phyloP scores from a whole-genome alignment of 164 flowering plant species.

The Hamamelis virginiana region DNA sequence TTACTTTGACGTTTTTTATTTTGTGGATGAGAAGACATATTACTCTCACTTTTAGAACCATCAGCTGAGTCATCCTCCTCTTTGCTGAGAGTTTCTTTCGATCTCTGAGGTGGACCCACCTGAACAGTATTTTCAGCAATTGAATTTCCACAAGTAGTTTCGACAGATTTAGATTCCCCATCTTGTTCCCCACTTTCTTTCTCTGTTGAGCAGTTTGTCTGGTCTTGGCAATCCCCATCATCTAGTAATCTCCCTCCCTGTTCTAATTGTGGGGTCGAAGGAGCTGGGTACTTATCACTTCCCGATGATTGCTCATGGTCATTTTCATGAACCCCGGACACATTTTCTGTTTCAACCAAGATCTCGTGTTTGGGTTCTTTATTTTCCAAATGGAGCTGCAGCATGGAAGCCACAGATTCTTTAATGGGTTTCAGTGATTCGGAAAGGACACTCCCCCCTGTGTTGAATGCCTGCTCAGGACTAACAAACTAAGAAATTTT shows the following conservation, averaged over 20 bases:
- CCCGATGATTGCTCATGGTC: conserved; percentile 32
- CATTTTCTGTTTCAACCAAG: conserved; percentile 23
- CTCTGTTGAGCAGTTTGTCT: conserved; percentile 42
- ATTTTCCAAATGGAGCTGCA: conserved; percentile 39
- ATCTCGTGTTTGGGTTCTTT: conserved; percentile 21
- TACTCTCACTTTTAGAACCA: conserved; percentile 29
- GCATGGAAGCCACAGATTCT: conserved; percentile 53
- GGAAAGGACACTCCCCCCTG: conserved; percentile 37
- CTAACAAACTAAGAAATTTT: conserved; percentile 9
- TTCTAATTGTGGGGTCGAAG: conserved; percentile 79
- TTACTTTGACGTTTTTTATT: conserved; percentile 18
- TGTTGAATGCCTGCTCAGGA: conserved; percentile 72
- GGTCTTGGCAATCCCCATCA: conserved; percentile 61
- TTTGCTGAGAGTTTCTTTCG: conserved; percentile 28
- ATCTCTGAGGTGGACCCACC: conserved; percentile 18
- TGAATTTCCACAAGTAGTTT: conserved; percentile 50
- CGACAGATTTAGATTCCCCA: conserved; percentile 83
- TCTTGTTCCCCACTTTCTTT: conserved; percentile 49
- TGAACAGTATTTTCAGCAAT: conserved; percentile 21
- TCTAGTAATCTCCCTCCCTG: conserved; percentile 50
- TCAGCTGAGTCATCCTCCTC: conserved; percentile 48
- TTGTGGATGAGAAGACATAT: conserved; percentile 15
- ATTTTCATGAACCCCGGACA: conserved; percentile 14
- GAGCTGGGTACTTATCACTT: conserved; percentile 71
- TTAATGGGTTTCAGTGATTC: conserved; percentile 55